A percentile compares a stretch with the other conserved stretches of the same genome.
These are phyloP conservation scores for Rhamnella rubrinervis DNA, from an alignment of 331 rosid species.

Conservation along the genomic window DNA sequence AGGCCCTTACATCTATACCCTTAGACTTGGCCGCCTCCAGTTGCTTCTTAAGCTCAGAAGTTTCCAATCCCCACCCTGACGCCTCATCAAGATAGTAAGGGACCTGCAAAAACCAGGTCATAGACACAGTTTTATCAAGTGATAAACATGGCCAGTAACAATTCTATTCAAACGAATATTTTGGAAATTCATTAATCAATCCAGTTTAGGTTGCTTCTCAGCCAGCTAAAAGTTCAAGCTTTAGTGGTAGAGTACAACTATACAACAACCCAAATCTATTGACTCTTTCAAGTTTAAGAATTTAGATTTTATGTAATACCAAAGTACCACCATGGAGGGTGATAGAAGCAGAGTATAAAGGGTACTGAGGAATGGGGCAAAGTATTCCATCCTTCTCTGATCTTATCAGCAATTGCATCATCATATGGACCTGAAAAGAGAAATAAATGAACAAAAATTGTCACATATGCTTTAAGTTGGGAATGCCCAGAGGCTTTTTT, in stretches of 20 bases:
- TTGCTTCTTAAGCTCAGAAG: slow-evolving; percentile 74
- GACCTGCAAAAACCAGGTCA: slow-evolving; percentile 50
- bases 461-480: not conserved
- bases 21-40: slow-evolving; percentile 70
- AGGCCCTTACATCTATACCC: slow-evolving; percentile 77
- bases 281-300: slow-evolving; percentile 11
- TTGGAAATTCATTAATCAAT: not conserved
- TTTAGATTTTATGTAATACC: slow-evolving; percentile 42
- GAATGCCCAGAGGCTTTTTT: not conserved
- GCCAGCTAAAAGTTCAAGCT: not conserved
- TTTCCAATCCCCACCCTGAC: slow-evolving; percentile 90
- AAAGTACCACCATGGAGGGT: slow-evolving; percentile 90
- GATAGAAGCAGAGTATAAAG: slow-evolving; percentile 95
- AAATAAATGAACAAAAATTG: not conserved
- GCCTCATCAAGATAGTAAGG: slow-evolving; percentile 95
- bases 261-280: not conserved
- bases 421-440: slow-evolving; percentile 75
- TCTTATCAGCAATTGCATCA: slow-evolving; percentile 87
- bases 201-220: not conserved
- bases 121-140: not conserved
- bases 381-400: slow-evolving; percentile 84
- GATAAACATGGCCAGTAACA: not conserved
- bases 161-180: not conserved
- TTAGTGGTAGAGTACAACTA: not conserved
- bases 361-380: slow-evolving; percentile 98